These are phyloP conservation scores for Blechomonas ayalai DNA, from an alignment of 208 protist genomes.

Conservation along the genomic window DNA sequence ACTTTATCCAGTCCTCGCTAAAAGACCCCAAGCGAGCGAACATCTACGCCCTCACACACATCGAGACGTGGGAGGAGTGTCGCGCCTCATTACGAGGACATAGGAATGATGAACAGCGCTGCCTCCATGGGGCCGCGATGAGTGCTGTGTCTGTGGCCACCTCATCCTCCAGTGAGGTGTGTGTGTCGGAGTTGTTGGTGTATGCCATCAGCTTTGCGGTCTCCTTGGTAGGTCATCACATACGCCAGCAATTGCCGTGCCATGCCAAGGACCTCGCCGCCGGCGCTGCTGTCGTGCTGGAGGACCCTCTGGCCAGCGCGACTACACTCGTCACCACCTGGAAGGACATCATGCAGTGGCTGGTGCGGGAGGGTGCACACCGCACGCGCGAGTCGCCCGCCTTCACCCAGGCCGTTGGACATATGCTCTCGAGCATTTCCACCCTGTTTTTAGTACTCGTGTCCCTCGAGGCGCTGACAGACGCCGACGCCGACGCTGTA, in stretches of 20 bases:
- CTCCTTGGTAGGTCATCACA: constrained; percentile 45
- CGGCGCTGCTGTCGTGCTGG: not conserved
- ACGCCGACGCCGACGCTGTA: not conserved
- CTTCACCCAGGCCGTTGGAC: constrained; percentile 42
- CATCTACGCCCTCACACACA: constrained; percentile 79
- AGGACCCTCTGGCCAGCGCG: no score
- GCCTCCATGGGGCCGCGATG: no score
- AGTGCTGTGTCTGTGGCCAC: no score
- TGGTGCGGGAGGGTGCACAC: not conserved
- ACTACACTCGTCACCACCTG: not conserved
- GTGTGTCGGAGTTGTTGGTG: constrained; percentile 57
- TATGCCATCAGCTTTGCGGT: constrained; percentile 72
- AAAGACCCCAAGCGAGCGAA: constrained; percentile 61
- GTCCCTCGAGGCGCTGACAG: not conserved
- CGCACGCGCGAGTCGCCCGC: no score
- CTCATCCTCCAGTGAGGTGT: not conserved
- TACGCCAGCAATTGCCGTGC: constrained; percentile 10
- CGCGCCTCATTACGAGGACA: constrained; percentile 8
- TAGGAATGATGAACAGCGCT: not conserved
- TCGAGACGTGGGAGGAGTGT: constrained; percentile 55
- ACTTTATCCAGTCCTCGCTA: constrained; percentile 68
- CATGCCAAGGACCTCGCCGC: not conserved
- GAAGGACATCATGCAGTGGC: constrained; percentile 1
- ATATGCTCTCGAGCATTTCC: constrained; percentile 16
- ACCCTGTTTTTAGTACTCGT: constrained; percentile 8